Evolutionary conservation across 306 rosid species (phyloP).

Genomic region (Luffa aegyptiaca): DNA sequence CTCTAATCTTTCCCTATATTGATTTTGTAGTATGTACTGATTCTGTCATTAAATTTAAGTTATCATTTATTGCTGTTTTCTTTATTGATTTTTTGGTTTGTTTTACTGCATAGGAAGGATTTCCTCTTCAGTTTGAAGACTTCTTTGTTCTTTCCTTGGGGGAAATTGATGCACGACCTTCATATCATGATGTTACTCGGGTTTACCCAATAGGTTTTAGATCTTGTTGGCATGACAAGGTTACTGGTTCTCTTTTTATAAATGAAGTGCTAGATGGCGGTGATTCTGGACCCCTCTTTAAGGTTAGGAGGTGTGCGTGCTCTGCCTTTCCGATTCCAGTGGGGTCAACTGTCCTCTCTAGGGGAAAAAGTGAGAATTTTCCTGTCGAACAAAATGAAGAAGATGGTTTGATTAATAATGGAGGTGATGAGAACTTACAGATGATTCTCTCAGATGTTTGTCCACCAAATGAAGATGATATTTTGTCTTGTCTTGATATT

Average conservation of each 20-base stretch:
- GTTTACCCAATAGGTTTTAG: conserved; percentile 72
- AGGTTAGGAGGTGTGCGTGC: conserved; percentile 67
- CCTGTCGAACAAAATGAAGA: conserved; percentile 33
- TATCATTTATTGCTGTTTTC: conserved; percentile 11
- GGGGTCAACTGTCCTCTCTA: conserved; percentile 50
- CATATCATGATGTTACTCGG: conserved; percentile 53
- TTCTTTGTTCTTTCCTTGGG: conserved; percentile 83
- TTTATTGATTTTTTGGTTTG: conserved; percentile 25
- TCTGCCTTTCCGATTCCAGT: conserved; percentile 44
- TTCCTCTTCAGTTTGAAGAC: conserved; percentile 87
- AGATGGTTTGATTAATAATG: conserved; percentile 24
- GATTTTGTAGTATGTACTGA: not conserved
- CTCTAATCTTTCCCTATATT: conserved; percentile 1
- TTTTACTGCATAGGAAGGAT: conserved; percentile 57
- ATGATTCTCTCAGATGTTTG: conserved; percentile 58
- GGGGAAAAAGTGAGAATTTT: conserved; percentile 26
- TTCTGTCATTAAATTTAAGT: conserved; percentile 2
- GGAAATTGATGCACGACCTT: conserved; percentile 62
- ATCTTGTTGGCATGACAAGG: conserved; percentile 90
- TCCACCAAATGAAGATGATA: conserved; percentile 58
- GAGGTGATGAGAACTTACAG: conserved; percentile 42
- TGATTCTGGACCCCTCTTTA: conserved; percentile 82
- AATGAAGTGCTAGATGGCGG: conserved; percentile 83
- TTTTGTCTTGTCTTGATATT: conserved; percentile 49
- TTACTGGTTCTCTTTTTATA: conserved; percentile 77